phyloP scores from a whole-genome alignment of 148 eudicot species.

The Polygonum maritimum region DNA sequence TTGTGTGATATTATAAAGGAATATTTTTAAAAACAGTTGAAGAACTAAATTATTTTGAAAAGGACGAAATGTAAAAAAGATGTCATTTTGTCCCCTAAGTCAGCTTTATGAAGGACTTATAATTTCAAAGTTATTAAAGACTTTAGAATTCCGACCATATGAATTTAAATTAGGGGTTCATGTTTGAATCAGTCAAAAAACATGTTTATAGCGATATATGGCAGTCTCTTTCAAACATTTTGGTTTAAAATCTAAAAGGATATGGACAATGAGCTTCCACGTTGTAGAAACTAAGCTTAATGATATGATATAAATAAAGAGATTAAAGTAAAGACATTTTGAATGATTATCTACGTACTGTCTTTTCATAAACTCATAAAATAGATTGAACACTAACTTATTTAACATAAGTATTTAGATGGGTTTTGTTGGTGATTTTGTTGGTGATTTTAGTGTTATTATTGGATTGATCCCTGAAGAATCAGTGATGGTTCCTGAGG shows the following conservation, averaged over 20 bases:
- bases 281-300: not conserved
- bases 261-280: not conserved
- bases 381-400: too few species aligned
- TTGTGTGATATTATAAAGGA: too few species aligned
- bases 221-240: not conserved
- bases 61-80: not conserved
- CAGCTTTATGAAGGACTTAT: not conserved
- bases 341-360: not conserved
- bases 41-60: too few species aligned
- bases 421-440: too few species aligned
- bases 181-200: not conserved
- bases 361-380: too few species aligned
- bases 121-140: not conserved
- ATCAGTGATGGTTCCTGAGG: too few species aligned
- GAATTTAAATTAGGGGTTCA: not conserved
- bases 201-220: not conserved
- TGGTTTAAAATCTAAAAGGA: not conserved
- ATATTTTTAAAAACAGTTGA: too few species aligned
- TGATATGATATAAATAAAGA: not conserved
- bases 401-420: too few species aligned
- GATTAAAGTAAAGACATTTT: not conserved
- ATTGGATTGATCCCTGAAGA: too few species aligned
- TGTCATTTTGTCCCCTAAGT: not conserved
- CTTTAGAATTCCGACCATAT: not conserved
- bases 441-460: too few species aligned